Base-by-base conservation (phyloP, 306 rosid genomes). In the Cicer yamashitae region DNA sequence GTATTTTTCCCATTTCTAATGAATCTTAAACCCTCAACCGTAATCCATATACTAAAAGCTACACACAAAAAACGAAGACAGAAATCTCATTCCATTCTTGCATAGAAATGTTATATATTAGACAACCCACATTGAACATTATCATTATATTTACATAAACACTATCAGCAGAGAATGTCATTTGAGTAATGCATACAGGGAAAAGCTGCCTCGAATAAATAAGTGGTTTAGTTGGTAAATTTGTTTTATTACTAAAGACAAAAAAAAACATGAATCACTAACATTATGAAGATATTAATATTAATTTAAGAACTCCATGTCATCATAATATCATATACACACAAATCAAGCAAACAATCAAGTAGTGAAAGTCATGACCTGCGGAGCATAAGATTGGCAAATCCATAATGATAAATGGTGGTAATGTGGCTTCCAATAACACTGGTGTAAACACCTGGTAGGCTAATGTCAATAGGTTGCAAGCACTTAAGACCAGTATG, bases 301-400 rank as follows among this genome's bases (percentile, higher is more conserved):
- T 8, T 20, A 68, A 43, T 70, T 48, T 8, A 45, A 62, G 40
- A 18, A 18, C 7, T 13, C 3, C 17, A 11, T 3, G 11, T 61
- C 48, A 73, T 25, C n/a, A 46, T n/a, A 70, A 53, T 41, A 73
- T 40, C n/a, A 46, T n/a, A 70, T 1, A 58, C 20, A 34, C 20
- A 74, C 0, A 30, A 44, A 7, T 41, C 2, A 71, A 43, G 20
- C 10, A 77, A 34, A 6, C 44, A 40, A 63, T 5, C 10, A 37
- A 51, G 18, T 6, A 34, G 2, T 17, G 12, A 8, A 18, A 56
- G 20, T 17, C 5, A 58, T 9, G 7, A 94, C 97, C 99, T 90
- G 75, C 98, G 86, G 78, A 94, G 72, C 99, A 94, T 94, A 48
- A 94, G 96, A 87, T 87, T 94, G 77, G 99, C 99, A 74, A 94